Evolutionary conservation across 2,329 filamentous ascomycete species (phyloP).

Genomic region (Albophoma yamanashiensis): DNA sequence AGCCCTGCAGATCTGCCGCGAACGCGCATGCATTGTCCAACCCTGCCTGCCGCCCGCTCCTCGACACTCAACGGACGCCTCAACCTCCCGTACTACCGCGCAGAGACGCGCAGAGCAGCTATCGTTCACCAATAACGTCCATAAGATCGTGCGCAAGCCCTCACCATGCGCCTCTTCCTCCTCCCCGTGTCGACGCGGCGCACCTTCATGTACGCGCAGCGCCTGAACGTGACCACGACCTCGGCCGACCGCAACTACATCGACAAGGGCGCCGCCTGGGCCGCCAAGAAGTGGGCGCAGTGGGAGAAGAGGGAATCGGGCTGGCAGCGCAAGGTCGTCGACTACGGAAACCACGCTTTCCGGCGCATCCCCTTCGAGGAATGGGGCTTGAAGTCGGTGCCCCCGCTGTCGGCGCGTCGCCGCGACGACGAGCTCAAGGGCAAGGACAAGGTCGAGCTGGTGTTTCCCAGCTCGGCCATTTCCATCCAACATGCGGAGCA

Average conservation of each 20-base stretch:
- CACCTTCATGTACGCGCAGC: conserved; percentile 86
- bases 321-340: conserved; percentile 82
- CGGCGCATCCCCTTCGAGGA: conserved; percentile 89
- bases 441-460: conserved; percentile 57
- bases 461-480: conserved; percentile 66
- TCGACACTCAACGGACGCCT: not conserved
- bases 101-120: not conserved
- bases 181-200: conserved; percentile 86
- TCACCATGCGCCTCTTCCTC: conserved; percentile 80
- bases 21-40: not conserved
- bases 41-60: not conserved
- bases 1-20: not conserved
- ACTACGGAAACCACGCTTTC: conserved; percentile 77
- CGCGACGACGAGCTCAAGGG: conserved; percentile 52
- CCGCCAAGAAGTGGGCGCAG: conserved; percentile 65
- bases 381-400: conserved; percentile 95
- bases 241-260: conserved; percentile 38
- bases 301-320: conserved; percentile 80
- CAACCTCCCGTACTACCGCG: too few relatives aligned
- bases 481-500: conserved; percentile 49
- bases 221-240: conserved; percentile 46
- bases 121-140: not conserved
- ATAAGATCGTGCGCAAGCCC: not conserved
- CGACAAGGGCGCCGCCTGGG: conserved; percentile 62
- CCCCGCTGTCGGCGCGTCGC: conserved; percentile 61